A percentile compares a stretch with the other conserved stretches of the same genome.
These are phyloP conservation scores for Ustilago crameri DNA, from an alignment of 1,284 basidiomycete genomes.

Conservation along the genomic window DNA sequence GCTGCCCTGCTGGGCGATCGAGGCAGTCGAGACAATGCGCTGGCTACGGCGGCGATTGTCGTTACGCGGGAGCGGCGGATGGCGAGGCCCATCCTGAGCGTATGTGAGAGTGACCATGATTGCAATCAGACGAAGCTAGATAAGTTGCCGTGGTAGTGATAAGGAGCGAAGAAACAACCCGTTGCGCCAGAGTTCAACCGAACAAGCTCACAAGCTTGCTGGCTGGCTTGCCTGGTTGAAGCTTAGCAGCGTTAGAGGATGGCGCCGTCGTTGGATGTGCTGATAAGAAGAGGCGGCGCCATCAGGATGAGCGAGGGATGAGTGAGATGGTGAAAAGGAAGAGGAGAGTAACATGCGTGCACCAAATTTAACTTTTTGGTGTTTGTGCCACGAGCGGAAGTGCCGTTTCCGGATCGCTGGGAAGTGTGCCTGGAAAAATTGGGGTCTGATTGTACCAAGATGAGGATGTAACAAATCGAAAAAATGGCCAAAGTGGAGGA, in stretches of 20 bases:
- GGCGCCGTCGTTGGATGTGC: constrained; percentile 1
- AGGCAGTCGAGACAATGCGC: constrained; percentile 39
- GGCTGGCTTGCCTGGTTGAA: no score
- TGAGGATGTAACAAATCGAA: constrained; percentile 7
- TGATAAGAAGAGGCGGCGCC: constrained; percentile 4
- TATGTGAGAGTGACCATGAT: constrained; percentile 37
- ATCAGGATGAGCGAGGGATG: neutral
- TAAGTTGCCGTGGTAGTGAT: neutral
- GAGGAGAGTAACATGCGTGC: neutral
- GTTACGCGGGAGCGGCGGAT: constrained; percentile 11
- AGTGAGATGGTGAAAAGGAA: neutral
- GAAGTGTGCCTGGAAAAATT: neutral
- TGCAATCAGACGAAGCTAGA: no score
- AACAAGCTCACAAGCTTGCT: neutral
- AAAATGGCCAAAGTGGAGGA: neutral
- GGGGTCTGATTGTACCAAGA: no score
- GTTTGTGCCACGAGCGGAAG: constrained; percentile 3
- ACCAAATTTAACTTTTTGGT: constrained; percentile 1
- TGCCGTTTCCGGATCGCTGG: neutral
- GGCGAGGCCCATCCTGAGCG: constrained; percentile 21
- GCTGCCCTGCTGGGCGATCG: constrained; percentile 33
- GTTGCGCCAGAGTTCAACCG: no score
- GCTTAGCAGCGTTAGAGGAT: neutral
- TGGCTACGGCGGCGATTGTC: constrained; percentile 8
- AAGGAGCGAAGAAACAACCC: neutral